Conservation (phyloP, 2,329 filamentous ascomycete genomes). For the Sphaerostilbella broomeana region DNA sequence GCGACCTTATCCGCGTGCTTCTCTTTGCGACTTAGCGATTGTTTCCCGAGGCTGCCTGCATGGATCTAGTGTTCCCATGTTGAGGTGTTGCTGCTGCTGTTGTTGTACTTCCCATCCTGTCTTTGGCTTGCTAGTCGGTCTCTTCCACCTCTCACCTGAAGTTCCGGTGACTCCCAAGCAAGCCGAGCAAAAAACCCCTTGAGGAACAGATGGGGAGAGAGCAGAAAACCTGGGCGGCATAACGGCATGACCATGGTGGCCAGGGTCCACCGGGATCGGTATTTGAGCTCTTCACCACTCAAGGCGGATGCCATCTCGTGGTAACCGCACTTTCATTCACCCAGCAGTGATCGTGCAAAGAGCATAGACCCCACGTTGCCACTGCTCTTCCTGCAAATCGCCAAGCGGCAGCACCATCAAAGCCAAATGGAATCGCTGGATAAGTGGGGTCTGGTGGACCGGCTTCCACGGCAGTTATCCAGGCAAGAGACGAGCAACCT, state of each 20-base stretch:
- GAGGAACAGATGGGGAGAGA: no score
- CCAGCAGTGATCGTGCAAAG: no score
- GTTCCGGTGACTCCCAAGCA: no score
- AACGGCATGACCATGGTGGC: no score
- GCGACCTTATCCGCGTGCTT: slow-evolving; percentile 16
- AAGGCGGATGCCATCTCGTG: no score
- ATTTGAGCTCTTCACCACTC: no score
- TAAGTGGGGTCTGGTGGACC: slow-evolving; percentile 1
- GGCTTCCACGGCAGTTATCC: slow-evolving; percentile 22
- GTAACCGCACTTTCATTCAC: no score
- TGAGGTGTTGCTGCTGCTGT: slow-evolving; percentile 9
- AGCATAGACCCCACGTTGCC: slow-evolving; percentile 4
- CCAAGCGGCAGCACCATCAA: slow-evolving; percentile 23
- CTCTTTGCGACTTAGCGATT: slow-evolving; percentile 22
- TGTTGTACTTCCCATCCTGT: background rate
- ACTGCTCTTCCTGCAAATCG: slow-evolving; percentile 20
- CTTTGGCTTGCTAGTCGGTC: background rate
- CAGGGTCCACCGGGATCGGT: no score
- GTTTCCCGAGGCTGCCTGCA: slow-evolving; percentile 25
- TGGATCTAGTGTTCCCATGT: slow-evolving; percentile 25
- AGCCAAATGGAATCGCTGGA: background rate
- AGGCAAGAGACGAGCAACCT: slow-evolving; percentile 22
- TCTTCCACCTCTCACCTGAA: slow-evolving; percentile 7
- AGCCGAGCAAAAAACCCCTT: no score
- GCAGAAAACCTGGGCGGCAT: no score